Conservation (phyloP, 2,329 filamentous ascomycete genomes). For the Fusarium verticillioides region DNA sequence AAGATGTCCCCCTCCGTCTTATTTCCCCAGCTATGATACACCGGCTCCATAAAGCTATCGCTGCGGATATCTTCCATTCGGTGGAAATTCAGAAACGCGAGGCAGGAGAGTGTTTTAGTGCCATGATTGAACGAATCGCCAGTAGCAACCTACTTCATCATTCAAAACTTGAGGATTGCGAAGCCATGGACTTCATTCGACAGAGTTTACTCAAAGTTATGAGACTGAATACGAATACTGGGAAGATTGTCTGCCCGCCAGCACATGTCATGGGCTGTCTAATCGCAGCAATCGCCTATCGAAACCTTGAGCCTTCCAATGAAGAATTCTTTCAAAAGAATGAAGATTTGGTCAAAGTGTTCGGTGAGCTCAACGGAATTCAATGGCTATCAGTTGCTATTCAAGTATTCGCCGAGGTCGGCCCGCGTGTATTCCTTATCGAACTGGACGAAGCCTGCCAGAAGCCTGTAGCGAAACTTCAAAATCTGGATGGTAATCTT, state of each 20-base stretch:
- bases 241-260: accelerated
- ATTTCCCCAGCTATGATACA: no score
- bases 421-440: no score
- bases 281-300: accelerated
- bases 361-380: not conserved
- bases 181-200: not conserved
- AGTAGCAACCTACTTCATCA: no score
- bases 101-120: not conserved
- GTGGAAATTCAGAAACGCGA: accelerated
- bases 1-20: accelerated
- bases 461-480: not conserved
- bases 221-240: no score
- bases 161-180: no score
- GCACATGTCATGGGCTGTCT: accelerated
- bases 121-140: no score
- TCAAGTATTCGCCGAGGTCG: accelerated
- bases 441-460: not conserved
- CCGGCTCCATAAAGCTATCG: accelerated
- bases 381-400: not conserved
- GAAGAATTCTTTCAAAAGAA: accelerated
- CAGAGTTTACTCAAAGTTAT: accelerated
- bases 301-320: accelerated
- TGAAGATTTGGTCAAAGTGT: accelerated
- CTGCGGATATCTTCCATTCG: accelerated
- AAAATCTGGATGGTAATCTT: no score